phyloP scores from a whole-genome alignment of 192 early-diverging fungal species.

The Radiomyces spectabilis region DNA sequence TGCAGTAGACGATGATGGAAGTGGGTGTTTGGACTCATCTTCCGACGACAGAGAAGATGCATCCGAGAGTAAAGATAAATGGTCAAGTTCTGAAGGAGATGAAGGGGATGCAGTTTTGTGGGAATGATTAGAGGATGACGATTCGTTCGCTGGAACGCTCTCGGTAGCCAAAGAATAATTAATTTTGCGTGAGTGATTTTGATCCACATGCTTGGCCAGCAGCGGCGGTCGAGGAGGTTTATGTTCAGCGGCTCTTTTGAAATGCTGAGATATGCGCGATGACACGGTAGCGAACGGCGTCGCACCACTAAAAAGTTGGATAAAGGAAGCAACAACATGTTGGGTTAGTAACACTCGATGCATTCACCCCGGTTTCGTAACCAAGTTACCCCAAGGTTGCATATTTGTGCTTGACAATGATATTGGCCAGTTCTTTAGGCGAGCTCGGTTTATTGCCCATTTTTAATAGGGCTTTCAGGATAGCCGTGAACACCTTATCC shows the following conservation, averaged over 20 bases:
- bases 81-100: no score
- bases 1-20: no score
- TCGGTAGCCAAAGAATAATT: conserved; percentile 55
- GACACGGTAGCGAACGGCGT: conserved; percentile 87
- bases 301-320: conserved; percentile 47
- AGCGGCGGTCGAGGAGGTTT: conserved; percentile 64
- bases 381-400: conserved; percentile 60
- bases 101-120: no score
- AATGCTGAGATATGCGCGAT: conserved; percentile 86
- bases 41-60: no score
- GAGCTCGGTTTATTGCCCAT: conserved; percentile 72
- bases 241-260: conserved; percentile 73
- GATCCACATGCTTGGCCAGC: conserved; percentile 60
- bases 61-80: no score
- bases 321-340: neutral
- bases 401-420: conserved; percentile 72
- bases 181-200: conserved; percentile 64
- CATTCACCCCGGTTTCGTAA: neutral
- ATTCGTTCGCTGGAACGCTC: no score
- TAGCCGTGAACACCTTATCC: conserved; percentile 80
- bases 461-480: conserved; percentile 70
- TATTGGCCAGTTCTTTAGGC: conserved; percentile 71
- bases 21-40: no score
- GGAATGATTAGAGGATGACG: no score
- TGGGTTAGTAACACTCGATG: neutral